Base-by-base conservation (phyloP, 345 rosid genomes). In the Xanthoceras sorbifolium region DNA sequence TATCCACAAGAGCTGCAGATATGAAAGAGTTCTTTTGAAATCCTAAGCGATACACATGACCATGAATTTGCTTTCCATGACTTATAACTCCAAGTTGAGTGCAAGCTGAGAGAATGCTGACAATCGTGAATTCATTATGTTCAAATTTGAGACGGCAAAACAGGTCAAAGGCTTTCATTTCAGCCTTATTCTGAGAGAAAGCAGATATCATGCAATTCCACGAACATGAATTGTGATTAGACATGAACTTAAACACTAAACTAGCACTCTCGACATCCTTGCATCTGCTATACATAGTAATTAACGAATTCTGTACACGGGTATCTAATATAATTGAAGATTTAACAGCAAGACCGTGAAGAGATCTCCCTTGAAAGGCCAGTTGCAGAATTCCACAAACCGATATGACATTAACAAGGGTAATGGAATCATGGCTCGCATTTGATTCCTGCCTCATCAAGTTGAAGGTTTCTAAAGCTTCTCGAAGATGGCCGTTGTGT, bases 201-300 rank as follows among this genome's bases (percentile, higher is more conserved):
- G 87, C 87, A 59, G 92, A 88, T 69, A 91, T 90, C 84, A 87
- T 78, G 80, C 92, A 88, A 82, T 90, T 90, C 90, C 92, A 90
- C 4, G 96, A 84, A 82, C 92, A 89, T 77, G 88, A 79, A 83
- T 91, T 91, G 72, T 71, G 82, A 60, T 81, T 77, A 31, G 77
- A 64, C 48, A 81, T 78, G 38, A 77, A 78, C 70, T 38, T 23
- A 81, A 88, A 88, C 67, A 86, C 89, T 34, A 63, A 69, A 64
- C 73, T 76, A 54, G 93, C 90, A 76, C 88, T 84, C 57, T 78
- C 83, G 2, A 74, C 77, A 73, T 91, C 85, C 66, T 76, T 70
- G 60, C 82, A 88, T 86, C 92, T 88, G 64, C 91, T 86, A 71
- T 89, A 89, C 96, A 89, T 89, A 38, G 90, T 80, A 64, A 87